A percentile compares a stretch with the other conserved stretches of the same genome.
Conservation (phyloP, 768 basidiomycete genomes). For the Hygrocybe coccinea region DNA sequence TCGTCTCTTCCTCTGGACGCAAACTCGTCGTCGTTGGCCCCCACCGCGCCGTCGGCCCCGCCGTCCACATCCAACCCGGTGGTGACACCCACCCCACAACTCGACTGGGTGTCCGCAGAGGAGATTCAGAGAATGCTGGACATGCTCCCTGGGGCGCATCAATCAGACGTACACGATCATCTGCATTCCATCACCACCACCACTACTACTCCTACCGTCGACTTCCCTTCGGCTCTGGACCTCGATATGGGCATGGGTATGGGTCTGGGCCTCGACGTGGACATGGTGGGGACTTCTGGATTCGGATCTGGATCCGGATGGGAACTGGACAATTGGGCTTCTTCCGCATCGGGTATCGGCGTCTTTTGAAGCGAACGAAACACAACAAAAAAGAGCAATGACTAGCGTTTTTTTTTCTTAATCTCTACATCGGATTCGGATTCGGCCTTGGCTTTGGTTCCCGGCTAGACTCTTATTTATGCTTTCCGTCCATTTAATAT, state of each 20-base stretch:
- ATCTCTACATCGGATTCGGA: too few relatives aligned
- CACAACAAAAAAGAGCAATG: too few relatives aligned
- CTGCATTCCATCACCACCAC: too few relatives aligned
- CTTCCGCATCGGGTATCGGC: slow-evolving; percentile 21
- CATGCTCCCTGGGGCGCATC: slow-evolving; percentile 40
- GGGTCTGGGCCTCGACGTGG: slow-evolving; percentile 2
- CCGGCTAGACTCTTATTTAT: too few relatives aligned
- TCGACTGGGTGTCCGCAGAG: slow-evolving; percentile 41
- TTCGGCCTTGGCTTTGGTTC: too few relatives aligned
- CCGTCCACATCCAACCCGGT: too few relatives aligned
- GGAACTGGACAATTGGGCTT: not conserved
- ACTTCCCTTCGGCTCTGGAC: slow-evolving; percentile 5
- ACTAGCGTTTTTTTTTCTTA: slow-evolving; percentile 14
- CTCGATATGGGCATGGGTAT: slow-evolving; percentile 1
- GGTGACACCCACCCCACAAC: slow-evolving; percentile 10
- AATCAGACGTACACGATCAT: slow-evolving; percentile 11
- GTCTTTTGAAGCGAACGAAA: slow-evolving; percentile 19
- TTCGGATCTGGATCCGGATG: not conserved
- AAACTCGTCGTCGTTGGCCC: slow-evolving; percentile 16
- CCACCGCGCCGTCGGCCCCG: slow-evolving; percentile 13
- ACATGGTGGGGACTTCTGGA: not conserved
- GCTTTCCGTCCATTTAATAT: too few relatives aligned
- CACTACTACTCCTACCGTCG: not conserved
- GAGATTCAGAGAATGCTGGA: slow-evolving; percentile 62
- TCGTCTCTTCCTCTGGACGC: slow-evolving; percentile 24